Percentiles rank a stretch among this genome's conserved stretches.
Evolutionary conservation across 2,329 filamentous ascomycete species (phyloP).

Genomic region (Pestalotiopsis sp.): DNA sequence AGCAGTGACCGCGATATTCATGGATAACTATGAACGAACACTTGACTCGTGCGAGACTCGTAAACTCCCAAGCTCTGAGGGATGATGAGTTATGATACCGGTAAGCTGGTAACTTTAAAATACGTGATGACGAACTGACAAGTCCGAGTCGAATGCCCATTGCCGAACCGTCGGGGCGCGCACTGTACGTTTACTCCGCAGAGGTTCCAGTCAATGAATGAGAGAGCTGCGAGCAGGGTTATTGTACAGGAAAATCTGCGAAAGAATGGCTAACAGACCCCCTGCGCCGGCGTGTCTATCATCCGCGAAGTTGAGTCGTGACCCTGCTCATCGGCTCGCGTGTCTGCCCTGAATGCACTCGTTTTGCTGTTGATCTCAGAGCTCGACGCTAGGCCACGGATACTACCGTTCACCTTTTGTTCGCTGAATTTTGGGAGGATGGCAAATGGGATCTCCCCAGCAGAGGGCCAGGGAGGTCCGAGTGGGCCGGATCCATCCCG

Average conservation of each 20-base stretch:
- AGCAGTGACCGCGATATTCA: neutral
- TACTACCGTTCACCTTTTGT: neutral
- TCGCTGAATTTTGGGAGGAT: neutral
- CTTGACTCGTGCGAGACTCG: conserved; percentile 5
- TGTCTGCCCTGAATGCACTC: neutral
- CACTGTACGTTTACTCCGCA: neutral
- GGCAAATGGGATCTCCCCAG: neutral
- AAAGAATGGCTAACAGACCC: neutral
- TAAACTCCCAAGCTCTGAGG: neutral
- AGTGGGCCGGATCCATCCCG: conserved; percentile 10
- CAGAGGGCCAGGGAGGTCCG: neutral
- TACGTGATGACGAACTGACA: neutral
- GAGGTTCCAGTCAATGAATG: neutral
- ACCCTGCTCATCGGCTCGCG: neutral
- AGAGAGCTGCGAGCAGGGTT: neutral
- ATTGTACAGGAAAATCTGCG: conserved; percentile 2
- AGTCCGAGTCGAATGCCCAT: neutral
- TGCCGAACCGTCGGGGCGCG: neutral
- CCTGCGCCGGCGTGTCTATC: neutral
- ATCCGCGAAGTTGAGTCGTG: neutral
- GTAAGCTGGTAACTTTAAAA: neutral
- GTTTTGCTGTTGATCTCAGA: neutral
- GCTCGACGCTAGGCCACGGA: neutral
- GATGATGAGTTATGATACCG: no score
- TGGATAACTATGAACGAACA: neutral